These are phyloP conservation scores for Eucalyptus brandiana DNA, from an alignment of 345 rosid species.

Conservation along the genomic window DNA sequence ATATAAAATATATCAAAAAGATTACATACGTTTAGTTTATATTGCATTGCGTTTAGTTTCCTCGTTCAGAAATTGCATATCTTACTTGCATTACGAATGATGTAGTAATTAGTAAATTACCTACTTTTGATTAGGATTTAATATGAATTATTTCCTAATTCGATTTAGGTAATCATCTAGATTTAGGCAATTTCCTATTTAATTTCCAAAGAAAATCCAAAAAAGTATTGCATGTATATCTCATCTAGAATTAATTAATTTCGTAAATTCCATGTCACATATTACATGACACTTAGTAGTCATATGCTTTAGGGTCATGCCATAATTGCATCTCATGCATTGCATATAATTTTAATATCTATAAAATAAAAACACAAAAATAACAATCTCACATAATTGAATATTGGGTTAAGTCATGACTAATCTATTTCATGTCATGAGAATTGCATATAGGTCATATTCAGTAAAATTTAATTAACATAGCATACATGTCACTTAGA, in stretches of 20 bases:
- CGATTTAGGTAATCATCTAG: neutral
- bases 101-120: neutral
- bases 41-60: neutral
- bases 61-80: neutral
- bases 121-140: neutral
- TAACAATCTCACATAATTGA: neutral
- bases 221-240: too few relatives aligned
- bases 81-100: neutral
- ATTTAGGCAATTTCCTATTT: too few relatives aligned
- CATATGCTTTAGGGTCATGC: neutral
- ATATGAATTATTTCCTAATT: too few relatives aligned
- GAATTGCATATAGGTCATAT: neutral
- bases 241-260: too few relatives aligned
- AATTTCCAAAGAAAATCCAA: neutral
- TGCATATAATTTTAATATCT: neutral
- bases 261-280: too few relatives aligned
- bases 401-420: neutral
- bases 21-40: neutral
- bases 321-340: neutral
- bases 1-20: too few relatives aligned
- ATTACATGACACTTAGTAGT: too few relatives aligned
- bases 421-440: neutral
- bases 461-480: neutral
- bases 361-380: neutral
- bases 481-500: neutral